These are phyloP conservation scores for Rhododendron griersonianum DNA, from an alignment of 148 eudicot species.

Conservation along the genomic window DNA sequence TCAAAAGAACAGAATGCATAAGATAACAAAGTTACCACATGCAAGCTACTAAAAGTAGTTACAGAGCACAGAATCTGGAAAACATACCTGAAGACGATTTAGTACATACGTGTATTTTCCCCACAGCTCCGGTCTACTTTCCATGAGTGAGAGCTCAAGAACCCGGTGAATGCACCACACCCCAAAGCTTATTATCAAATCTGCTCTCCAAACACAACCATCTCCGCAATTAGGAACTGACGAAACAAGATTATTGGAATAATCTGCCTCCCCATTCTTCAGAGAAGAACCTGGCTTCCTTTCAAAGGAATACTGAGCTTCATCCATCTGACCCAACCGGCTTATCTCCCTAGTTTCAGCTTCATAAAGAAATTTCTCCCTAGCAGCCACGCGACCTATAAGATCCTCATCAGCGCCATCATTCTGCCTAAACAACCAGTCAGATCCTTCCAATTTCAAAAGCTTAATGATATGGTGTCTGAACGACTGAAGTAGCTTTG, in stretches of 20 bases:
- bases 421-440: slow-evolving; percentile 81
- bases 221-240: slow-evolving; percentile 92
- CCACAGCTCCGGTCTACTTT: slow-evolving; percentile 98
- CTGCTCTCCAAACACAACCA: slow-evolving; percentile 76
- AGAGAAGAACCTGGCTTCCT: slow-evolving; percentile 19
- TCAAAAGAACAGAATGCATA: neutral
- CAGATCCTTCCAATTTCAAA: slow-evolving; percentile 87
- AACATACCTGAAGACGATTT: slow-evolving; percentile 92
- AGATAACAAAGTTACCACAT: neutral
- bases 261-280: slow-evolving; percentile 27
- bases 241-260: slow-evolving; percentile 31
- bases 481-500: slow-evolving; percentile 68
- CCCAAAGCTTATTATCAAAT: slow-evolving; percentile 82
- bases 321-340: slow-evolving; percentile 29
- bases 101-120: slow-evolving; percentile 94
- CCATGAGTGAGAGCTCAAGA: slow-evolving; percentile 90
- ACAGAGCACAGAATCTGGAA: slow-evolving; percentile 4
- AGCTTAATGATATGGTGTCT: slow-evolving; percentile 71
- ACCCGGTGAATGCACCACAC: slow-evolving; percentile 94
- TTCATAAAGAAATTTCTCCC: slow-evolving; percentile 75
- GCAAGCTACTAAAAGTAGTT: neutral
- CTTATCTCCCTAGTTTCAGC: slow-evolving; percentile 59
- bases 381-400: slow-evolving; percentile 69
- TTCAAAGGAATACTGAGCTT: slow-evolving; percentile 34
- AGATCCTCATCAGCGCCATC: slow-evolving; percentile 94